Base-by-base conservation (phyloP, 768 basidiomycete genomes). In the Kwoniella sp. region DNA sequence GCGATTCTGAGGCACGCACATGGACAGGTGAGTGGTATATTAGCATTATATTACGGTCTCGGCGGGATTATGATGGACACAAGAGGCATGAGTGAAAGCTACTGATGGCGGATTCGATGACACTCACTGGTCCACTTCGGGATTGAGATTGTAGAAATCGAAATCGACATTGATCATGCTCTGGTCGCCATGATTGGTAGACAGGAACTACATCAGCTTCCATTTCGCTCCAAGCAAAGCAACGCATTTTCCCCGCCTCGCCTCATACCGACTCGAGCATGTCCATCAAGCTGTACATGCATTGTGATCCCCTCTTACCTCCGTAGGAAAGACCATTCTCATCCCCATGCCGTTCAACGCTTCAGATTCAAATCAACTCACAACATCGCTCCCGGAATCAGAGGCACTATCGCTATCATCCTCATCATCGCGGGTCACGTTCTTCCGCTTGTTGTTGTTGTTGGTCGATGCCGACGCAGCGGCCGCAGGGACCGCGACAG, bases 141-240 rank as follows among this genome's bases (percentile, higher is more conserved):
- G 87, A 70, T 90, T 89, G 5, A 91, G 87, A 79, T 91, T 89
- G 84, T 91, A 94, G 79, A 96, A 98, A 70, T 96, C 93, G 75
- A 98, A 97, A 75, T 90, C 89, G 70, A 94, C 89, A 80, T 94
- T 86, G 82, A 94, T 85, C 73, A 89, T 85, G 76, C 84, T 85
- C 85, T 87, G 82, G n/a, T n/a, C n/a, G n/a, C n/a, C n/a, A n/a
- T n/a, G n/a, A n/a, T n/a, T n/a, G n/a, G n/a, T n/a, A n/a, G n/a
- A n/a, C n/a, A n/a, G n/a, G n/a, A n/a, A n/a, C n/a, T n/a, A n/a
- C n/a, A n/a, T n/a, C n/a, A n/a, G n/a, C n/a, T n/a, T n/a, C n/a
- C n/a, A n/a, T n/a, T n/a, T n/a, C n/a, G n/a, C n/a, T n/a, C n/a
- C n/a, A n/a, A n/a, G n/a, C n/a, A n/a, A n/a, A n/a, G n/a, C n/a